These are phyloP conservation scores for Golubevia pallescens DNA, from an alignment of 1,284 basidiomycete species.

Conservation along the genomic window DNA sequence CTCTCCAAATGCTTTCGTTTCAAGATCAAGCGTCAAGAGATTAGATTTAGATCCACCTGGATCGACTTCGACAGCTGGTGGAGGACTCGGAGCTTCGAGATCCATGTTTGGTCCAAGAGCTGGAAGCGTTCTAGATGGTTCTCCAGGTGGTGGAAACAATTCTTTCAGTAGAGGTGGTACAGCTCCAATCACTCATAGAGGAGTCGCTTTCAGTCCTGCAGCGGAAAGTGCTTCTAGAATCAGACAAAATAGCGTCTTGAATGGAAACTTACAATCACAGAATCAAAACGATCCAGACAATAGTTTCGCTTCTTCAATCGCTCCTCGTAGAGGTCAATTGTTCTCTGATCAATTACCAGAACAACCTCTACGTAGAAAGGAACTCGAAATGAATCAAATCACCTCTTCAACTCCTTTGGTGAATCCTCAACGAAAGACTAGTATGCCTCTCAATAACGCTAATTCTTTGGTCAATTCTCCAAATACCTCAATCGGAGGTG, in stretches of 20 bases:
- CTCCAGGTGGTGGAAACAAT: neutral
- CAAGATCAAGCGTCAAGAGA: conserved; percentile 53
- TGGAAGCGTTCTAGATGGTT: neutral
- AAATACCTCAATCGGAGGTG: neutral
- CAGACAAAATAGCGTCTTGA: neutral
- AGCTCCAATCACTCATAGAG: neutral
- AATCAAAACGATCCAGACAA: neutral
- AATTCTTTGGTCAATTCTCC: neutral
- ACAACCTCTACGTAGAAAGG: neutral
- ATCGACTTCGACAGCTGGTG: conserved; percentile 4
- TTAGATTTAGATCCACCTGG: conserved; percentile 47
- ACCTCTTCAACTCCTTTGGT: conserved; percentile 16
- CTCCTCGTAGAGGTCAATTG: neutral
- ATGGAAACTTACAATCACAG: neutral
- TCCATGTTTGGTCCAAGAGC: neutral
- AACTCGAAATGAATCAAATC: neutral
- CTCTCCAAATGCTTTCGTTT: conserved; percentile 45
- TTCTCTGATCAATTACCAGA: neutral
- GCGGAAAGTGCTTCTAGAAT: neutral
- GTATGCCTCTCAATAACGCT: conserved; percentile 3
- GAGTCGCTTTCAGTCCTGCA: neutral
- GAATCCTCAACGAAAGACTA: conserved; percentile 17
- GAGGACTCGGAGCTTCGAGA: neutral
- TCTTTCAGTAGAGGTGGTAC: neutral
- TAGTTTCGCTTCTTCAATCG: neutral